Base-by-base conservation (phyloP, 2,329 filamentous ascomycete genomes). In the Talaromyces albobiverticillius region DNA sequence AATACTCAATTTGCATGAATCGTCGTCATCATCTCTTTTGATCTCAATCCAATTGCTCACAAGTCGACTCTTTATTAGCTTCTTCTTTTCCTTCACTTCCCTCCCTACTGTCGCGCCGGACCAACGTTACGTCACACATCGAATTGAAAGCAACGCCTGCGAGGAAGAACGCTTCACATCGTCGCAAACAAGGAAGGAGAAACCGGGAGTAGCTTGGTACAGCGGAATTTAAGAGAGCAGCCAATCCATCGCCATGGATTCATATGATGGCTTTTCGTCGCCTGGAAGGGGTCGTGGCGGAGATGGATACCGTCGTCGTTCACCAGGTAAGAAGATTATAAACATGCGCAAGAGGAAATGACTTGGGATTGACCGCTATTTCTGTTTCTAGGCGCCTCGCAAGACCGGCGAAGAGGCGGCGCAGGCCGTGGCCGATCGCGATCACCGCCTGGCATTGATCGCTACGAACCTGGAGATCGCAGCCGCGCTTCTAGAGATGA, bases 391-490 rank as follows among this genome's bases (percentile, higher is more conserved):
- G 54, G 49, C 29, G 68, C 58, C 29, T 70, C 69, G 18, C 70
- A 76, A 51, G 75, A 77, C 56, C 71, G 74, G 57, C 70, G 74
- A 48, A 72, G 75, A 54, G 40, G 51, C 34, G 67, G 64, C 47
- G 40, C 48, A 26, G 67, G 65, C 43, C 80, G 77, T 52, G 70
- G 67, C 40, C 73, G 84, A 53, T 86, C 83, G 38, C 80, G 83
- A 49, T 86, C 84, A 10, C 83, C 83, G 11, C 73, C 76, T 26
- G 77, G 77, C 60, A 85, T 86, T 61, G 84, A 87, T 62, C 79
- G 84, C 26, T 87, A 86, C 61, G 82, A 86, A 64, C 83, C 83
- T 10, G 79, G 80, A 4, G 73, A 74, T 51, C 71, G 71, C 40
- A 60, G 60, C 54, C 80, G 82, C 29, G 58, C 71, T 16, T 63